phyloP scores from a whole-genome alignment of 495 filamentous ascomycete genomes.

The Sporormia fimetaria region DNA sequence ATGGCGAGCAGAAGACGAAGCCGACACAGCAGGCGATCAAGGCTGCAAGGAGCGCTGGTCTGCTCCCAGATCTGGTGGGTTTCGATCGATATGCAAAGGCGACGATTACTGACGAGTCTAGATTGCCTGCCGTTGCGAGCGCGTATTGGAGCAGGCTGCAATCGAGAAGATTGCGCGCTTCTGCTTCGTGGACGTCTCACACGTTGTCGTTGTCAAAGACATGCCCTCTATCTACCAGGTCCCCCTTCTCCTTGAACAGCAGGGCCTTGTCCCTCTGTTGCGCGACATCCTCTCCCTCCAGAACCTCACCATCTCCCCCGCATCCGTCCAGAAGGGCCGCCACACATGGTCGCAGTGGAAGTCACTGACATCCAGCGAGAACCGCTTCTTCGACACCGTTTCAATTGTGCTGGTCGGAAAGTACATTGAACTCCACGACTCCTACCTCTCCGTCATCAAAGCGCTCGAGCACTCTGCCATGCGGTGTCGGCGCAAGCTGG shows the following conservation, averaged over 20 bases:
- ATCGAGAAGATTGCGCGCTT: constrained; percentile 78
- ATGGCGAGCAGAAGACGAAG: constrained; percentile 91
- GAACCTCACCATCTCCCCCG: constrained; percentile 35
- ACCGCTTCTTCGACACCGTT: constrained; percentile 53
- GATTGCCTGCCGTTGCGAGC: constrained; percentile 87
- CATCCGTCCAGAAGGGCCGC: constrained; percentile 45
- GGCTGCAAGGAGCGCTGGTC: constrained; percentile 64
- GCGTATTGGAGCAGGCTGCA: constrained; percentile 56
- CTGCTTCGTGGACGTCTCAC: constrained; percentile 69
- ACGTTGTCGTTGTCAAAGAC: constrained; percentile 78
- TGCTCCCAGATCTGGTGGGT: constrained; percentile 69
- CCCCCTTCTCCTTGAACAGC: constrained; percentile 72
- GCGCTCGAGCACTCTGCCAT: constrained; percentile 85
- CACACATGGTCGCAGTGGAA: constrained; percentile 67
- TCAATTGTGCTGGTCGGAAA: constrained; percentile 86
- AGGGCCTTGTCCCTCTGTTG: constrained; percentile 57
- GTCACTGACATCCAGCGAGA: constrained; percentile 49
- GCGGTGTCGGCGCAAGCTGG: constrained; percentile 67
- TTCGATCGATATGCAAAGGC: not conserved
- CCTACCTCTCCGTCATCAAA: constrained; percentile 73
- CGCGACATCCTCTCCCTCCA: constrained; percentile 49
- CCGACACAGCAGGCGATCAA: constrained; percentile 86
- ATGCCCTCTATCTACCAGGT: constrained; percentile 85
- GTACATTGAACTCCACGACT: constrained; percentile 71
- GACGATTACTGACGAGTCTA: constrained; percentile 9